These are phyloP conservation scores for Phialophora chinensis DNA, from an alignment of 2,329 filamentous ascomycete genomes.

Conservation along the genomic window DNA sequence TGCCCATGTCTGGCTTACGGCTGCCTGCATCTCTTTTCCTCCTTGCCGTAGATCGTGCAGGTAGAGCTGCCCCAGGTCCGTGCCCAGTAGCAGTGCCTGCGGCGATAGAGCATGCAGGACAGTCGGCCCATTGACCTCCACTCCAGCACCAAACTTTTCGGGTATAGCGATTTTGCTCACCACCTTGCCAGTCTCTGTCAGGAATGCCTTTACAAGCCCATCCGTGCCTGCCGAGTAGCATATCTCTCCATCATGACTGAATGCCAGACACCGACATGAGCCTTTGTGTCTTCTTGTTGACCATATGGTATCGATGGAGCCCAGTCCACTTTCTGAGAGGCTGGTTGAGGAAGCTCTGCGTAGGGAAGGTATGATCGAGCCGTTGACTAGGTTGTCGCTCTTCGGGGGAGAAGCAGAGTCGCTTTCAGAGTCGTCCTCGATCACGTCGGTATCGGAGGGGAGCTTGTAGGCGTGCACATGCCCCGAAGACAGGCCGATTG, in stretches of 20 bases:
- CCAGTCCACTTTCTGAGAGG: conserved; percentile 66
- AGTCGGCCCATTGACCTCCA: conserved; percentile 70
- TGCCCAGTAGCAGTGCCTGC: conserved; percentile 84
- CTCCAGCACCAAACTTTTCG: conserved; percentile 14
- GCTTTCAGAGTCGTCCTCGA: conserved; percentile 26
- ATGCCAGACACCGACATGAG: conserved; percentile 82
- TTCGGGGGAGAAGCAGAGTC: conserved; percentile 23
- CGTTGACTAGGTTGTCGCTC: conserved; percentile 24
- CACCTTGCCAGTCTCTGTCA: conserved; percentile 68
- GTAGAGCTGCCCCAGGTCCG: conserved; percentile 87
- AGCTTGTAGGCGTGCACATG: conserved; percentile 66
- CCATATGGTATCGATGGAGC: conserved; percentile 83
- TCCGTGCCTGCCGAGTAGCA: conserved; percentile 67
- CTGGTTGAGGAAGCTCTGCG: conserved; percentile 44
- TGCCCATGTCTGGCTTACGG: conserved; percentile 73
- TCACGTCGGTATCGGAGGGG: conserved; percentile 59
- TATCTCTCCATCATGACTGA: conserved; percentile 76
- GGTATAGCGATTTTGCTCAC: conserved; percentile 83
- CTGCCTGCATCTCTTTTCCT: conserved; percentile 50
- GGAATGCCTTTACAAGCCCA: conserved; percentile 67
- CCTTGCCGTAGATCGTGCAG: conserved; percentile 75
- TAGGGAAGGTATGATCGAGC: conserved; percentile 33
- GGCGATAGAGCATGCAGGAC: conserved; percentile 83
- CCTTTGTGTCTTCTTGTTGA: conserved; percentile 89
- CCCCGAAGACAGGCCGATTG: conserved; percentile 71